phyloP scores from a whole-genome alignment of 2,329 filamentous ascomycete species.

The Aspergillus terreus region DNA sequence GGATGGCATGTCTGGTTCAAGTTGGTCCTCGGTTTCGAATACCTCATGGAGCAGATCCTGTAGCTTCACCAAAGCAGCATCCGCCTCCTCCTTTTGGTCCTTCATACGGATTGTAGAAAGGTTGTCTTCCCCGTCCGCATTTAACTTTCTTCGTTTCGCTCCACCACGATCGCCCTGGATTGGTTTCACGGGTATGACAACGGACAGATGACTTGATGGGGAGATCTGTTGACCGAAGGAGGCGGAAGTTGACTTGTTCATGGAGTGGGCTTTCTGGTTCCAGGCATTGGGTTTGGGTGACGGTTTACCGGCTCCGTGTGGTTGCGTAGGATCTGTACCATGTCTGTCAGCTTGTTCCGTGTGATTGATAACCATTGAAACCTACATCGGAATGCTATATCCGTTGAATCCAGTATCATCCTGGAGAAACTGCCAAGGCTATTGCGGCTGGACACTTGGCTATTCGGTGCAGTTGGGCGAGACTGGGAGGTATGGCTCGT shows the following conservation, averaged over 20 bases:
- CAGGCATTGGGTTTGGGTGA: conserved; percentile 20
- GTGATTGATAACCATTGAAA: not conserved
- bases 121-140: conserved; percentile 53
- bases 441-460: conserved; percentile 21
- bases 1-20: conserved; percentile 52
- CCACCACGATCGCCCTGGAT: conserved; percentile 33
- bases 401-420: conserved; percentile 49
- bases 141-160: conserved; percentile 48
- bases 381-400: conserved; percentile 45
- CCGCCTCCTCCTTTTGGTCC: conserved; percentile 77
- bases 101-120: conserved; percentile 57
- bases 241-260: conserved; percentile 46
- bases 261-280: conserved; percentile 19
- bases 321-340: conserved; percentile 31
- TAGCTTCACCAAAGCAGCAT: conserved; percentile 68
- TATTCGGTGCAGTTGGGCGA: conserved; percentile 16
- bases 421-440: conserved; percentile 52
- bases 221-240: conserved; percentile 20
- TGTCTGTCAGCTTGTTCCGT: conserved; percentile 10
- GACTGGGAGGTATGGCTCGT: conserved; percentile 16
- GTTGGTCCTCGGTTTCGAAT: conserved; percentile 72
- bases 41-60: conserved; percentile 67
- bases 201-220: conserved; percentile 36
- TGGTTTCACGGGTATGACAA: conserved; percentile 48
- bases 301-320: conserved; percentile 19